A percentile compares a stretch with the other conserved stretches of the same genome.
phyloP scores from a whole-genome alignment of 2,329 filamentous ascomycete species.

The Aspergillus udagawae region DNA sequence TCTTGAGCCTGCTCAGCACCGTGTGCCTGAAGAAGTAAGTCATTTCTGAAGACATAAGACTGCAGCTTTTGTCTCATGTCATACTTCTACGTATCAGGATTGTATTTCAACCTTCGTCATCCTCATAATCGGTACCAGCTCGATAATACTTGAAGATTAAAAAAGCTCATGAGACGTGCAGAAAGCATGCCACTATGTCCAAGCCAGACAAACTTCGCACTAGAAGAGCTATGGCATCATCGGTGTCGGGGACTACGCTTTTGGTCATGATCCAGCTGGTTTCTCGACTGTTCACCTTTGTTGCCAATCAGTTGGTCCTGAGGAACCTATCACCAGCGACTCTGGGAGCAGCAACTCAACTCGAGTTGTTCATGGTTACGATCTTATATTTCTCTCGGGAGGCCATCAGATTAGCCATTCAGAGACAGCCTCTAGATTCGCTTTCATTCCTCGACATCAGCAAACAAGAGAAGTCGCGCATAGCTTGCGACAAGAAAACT shows the following conservation, averaged over 20 bases:
- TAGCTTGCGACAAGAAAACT: conserved; percentile 10
- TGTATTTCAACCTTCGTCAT: background rate
- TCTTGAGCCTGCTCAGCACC: background rate
- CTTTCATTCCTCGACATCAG: conserved; percentile 12
- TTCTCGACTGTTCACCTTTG: conserved; percentile 85
- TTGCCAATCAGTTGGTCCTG: conserved; percentile 85
- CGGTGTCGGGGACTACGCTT: conserved; percentile 70
- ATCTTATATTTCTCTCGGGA: conserved; percentile 94
- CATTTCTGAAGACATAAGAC: background rate
- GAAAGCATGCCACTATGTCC: conserved; percentile 13
- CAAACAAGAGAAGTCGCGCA: conserved; percentile 1
- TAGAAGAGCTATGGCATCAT: conserved; percentile 23
- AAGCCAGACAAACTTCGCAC: conserved; percentile 13
- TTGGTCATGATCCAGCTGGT: conserved; percentile 83
- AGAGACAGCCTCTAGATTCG: conserved; percentile 61
- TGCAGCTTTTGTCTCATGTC: background rate
- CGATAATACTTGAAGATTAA: background rate
- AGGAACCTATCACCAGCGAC: conserved; percentile 81
- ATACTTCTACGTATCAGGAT: background rate
- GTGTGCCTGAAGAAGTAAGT: too few species aligned
- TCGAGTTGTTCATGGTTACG: conserved; percentile 89
- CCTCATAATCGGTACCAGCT: background rate
- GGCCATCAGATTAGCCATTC: conserved; percentile 83
- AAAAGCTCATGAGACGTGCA: background rate
- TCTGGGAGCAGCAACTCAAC: conserved; percentile 79